phyloP scores from a whole-genome alignment of 495 filamentous ascomycete species.

The Neurospora sublineolata region DNA sequence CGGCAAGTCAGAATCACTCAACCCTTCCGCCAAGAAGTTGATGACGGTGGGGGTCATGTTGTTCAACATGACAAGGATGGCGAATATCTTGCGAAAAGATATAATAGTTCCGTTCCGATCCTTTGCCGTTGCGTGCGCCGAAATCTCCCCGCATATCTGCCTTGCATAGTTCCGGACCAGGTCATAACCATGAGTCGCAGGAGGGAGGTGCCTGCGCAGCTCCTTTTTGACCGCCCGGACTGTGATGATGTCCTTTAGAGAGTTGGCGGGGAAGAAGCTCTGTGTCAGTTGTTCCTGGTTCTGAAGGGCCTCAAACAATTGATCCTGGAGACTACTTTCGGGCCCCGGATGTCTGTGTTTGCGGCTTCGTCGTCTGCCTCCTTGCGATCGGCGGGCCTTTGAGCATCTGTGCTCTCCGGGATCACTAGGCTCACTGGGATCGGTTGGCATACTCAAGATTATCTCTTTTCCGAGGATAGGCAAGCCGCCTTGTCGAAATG shows the following conservation, averaged over 20 bases:
- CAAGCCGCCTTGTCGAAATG: too few relatives aligned
- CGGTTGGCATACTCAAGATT: too few relatives aligned
- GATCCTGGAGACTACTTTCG: background rate
- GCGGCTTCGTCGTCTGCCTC: background rate
- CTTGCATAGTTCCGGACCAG: background rate
- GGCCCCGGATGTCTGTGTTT: background rate
- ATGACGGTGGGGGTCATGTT: background rate
- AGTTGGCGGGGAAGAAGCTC: slow-evolving; percentile 6
- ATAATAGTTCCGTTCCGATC: too few relatives aligned
- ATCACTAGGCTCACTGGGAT: too few relatives aligned
- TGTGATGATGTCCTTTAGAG: slow-evolving; percentile 3
- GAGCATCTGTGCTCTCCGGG: background rate
- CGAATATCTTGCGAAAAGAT: slow-evolving; percentile 13
- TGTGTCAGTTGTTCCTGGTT: background rate
- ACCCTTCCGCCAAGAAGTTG: slow-evolving; percentile 8
- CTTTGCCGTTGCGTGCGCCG: background rate
- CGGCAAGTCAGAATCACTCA: slow-evolving; percentile 14
- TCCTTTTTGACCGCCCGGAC: slow-evolving; percentile 1
- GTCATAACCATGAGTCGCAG: background rate
- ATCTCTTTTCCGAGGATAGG: too few relatives aligned
- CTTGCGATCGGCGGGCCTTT: background rate
- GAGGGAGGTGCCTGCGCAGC: background rate
- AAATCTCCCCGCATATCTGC: background rate
- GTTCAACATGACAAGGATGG: slow-evolving; percentile 14
- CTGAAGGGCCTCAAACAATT: slow-evolving; percentile 1